phyloP scores from a whole-genome alignment of 768 basidiomycete genomes.

The Russula emetica region DNA sequence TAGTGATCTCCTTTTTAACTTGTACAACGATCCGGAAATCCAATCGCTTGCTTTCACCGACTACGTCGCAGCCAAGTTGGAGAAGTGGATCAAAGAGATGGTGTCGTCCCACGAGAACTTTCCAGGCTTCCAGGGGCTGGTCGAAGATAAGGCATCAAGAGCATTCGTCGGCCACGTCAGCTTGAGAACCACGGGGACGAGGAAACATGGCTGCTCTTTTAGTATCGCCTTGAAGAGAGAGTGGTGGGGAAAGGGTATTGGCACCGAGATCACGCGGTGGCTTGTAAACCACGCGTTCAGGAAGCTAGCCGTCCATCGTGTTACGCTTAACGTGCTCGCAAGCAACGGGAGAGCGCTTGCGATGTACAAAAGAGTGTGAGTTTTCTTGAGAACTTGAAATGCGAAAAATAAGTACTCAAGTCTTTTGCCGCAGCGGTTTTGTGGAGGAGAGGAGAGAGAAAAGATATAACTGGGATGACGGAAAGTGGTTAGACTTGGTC shows the following conservation, averaged over 20 bases:
- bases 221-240: conserved; percentile 18
- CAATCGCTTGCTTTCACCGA: conserved; percentile 20
- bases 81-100: conserved; percentile 15
- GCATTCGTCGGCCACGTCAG: conserved; percentile 20
- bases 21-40: conserved; percentile 24
- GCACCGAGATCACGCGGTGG: conserved; percentile 23
- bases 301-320: conserved; percentile 14
- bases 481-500: conserved; percentile 16
- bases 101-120: not conserved
- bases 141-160: conserved; percentile 21
- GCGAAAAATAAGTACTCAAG: not conserved
- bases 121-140: conserved; percentile 13
- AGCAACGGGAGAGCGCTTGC: conserved; percentile 19
- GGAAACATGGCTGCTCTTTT: conserved; percentile 8
- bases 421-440: conserved; percentile 15
- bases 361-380: conserved; percentile 22
- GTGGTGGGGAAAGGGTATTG: conserved; percentile 24
- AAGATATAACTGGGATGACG: conserved; percentile 5
- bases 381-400: not conserved
- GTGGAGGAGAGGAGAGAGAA: conserved; percentile 7
- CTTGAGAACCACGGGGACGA: not conserved
- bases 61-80: conserved; percentile 4
- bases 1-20: conserved; percentile 7
- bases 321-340: conserved; percentile 14
- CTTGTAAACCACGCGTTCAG: conserved; percentile 17